phyloP scores from a whole-genome alignment of 83 land plant genomes.

The Picea mariana region DNA sequence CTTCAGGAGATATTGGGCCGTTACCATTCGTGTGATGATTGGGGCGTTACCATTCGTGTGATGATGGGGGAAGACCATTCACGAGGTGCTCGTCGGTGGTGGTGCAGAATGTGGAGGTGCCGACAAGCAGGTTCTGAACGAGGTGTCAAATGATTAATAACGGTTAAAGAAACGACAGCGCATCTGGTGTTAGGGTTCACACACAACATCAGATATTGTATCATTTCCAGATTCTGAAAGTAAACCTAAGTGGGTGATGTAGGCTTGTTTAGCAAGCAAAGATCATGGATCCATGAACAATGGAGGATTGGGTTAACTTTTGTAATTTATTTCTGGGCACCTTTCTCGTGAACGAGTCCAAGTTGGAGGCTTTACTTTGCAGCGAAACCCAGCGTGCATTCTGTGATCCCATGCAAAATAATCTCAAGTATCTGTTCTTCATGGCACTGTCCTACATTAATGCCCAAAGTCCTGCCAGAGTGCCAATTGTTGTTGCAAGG shows the following conservation, averaged over 20 bases:
- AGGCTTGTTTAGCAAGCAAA: background rate
- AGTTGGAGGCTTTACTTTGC: background rate
- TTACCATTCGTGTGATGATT: too few relatives aligned
- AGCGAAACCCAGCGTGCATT: background rate
- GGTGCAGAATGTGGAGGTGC: too few relatives aligned
- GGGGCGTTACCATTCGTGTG: too few relatives aligned
- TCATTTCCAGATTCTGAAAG: too few relatives aligned
- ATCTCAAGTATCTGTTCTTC: background rate
- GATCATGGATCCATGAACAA: background rate
- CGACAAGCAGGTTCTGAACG: too few relatives aligned
- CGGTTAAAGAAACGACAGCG: too few relatives aligned
- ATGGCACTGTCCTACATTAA: background rate
- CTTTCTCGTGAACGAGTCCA: conserved; percentile 5
- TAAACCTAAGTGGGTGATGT: background rate
- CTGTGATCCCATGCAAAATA: background rate
- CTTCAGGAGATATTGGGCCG: too few relatives aligned
- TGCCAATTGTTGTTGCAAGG: background rate
- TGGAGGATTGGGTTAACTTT: background rate
- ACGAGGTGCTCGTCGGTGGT: too few relatives aligned
- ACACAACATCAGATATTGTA: too few relatives aligned
- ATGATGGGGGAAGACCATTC: too few relatives aligned
- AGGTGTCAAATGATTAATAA: too few relatives aligned
- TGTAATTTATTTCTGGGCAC: background rate
- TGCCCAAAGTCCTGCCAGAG: background rate
- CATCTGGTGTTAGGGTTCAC: too few relatives aligned